Percentiles rank a stretch among this genome's conserved stretches.
Conservation (phyloP, 352 stramenopile genomes). For the Aphanomyces invadans region DNA sequence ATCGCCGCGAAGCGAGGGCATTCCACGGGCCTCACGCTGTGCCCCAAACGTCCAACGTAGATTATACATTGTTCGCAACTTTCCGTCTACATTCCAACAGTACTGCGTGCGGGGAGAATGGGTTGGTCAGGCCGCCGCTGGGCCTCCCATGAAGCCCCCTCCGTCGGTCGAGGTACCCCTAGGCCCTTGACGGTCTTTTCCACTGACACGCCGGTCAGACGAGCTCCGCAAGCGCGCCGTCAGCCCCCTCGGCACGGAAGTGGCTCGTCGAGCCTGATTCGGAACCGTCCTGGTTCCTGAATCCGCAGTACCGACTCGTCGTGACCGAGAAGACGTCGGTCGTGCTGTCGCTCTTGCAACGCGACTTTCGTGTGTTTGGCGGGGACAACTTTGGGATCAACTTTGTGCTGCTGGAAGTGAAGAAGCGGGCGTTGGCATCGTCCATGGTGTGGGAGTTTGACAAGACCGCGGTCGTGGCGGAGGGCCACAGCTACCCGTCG, state of each 20-base stretch:
- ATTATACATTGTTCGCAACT: slow-evolving; percentile 49
- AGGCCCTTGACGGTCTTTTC: too few species aligned
- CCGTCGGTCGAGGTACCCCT: background rate
- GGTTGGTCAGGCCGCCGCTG: slow-evolving; percentile 35
- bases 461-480: slow-evolving; percentile 45
- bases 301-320: slow-evolving; percentile 80
- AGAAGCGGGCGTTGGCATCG: slow-evolving; percentile 36
- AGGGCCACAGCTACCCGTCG: slow-evolving; percentile 53
- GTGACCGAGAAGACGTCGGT: slow-evolving; percentile 39
- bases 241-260: slow-evolving; percentile 19
- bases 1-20: too few species aligned
- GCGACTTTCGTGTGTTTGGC: slow-evolving; percentile 68
- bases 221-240: too few species aligned
- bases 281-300: slow-evolving; percentile 87
- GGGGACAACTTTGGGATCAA: slow-evolving; percentile 82
- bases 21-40: background rate
- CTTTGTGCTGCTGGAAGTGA: slow-evolving; percentile 77
- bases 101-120: slow-evolving; percentile 53
- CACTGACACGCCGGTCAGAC: too few species aligned
- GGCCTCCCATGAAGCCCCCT: slow-evolving; percentile 27
- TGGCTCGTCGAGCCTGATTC: slow-evolving; percentile 58
- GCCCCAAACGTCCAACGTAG: background rate
- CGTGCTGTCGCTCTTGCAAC: slow-evolving; percentile 74
- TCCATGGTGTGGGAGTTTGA: slow-evolving; percentile 72
- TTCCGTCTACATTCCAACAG: slow-evolving; percentile 35